These are phyloP conservation scores for Lecanicillium sp. DNA, from an alignment of 2,329 filamentous ascomycete species.

Conservation along the genomic window DNA sequence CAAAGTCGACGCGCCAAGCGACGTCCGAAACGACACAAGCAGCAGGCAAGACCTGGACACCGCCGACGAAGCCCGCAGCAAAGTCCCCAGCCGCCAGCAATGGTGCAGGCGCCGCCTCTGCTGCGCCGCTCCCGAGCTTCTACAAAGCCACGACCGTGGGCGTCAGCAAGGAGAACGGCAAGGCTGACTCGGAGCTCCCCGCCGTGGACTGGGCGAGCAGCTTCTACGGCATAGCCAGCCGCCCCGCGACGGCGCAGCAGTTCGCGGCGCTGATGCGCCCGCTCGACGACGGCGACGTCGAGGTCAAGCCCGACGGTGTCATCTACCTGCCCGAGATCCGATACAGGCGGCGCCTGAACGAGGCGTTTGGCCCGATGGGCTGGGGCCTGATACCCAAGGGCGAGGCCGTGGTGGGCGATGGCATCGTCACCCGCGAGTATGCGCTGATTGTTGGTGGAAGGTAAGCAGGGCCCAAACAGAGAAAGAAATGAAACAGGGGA, in stretches of 20 bases:
- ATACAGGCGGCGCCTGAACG: conserved; percentile 84
- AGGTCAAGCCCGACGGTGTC: conserved; percentile 96
- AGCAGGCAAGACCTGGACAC: neutral
- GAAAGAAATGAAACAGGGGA: neutral
- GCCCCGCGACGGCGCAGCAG: conserved; percentile 65
- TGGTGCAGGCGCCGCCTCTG: neutral
- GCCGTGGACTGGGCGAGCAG: conserved; percentile 73
- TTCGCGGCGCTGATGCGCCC: conserved; percentile 62
- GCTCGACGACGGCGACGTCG: conserved; percentile 68
- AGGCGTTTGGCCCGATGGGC: conserved; percentile 86
- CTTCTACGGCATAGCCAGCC: conserved; percentile 69
- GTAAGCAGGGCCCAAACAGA: conserved; percentile 43
- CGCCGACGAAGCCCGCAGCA: neutral
- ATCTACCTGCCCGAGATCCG: conserved; percentile 97
- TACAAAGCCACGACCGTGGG: neutral
- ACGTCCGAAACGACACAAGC: neutral
- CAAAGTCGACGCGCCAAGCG: too few relatives aligned
- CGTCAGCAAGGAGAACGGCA: too few relatives aligned
- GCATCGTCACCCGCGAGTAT: conserved; percentile 82
- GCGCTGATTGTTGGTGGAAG: conserved; percentile 82
- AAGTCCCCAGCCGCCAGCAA: neutral
- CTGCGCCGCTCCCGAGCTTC: neutral
- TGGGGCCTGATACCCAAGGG: conserved; percentile 91
- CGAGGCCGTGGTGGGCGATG: conserved; percentile 77
- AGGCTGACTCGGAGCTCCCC: conserved; percentile 11